Percentiles rank a stretch among this genome's conserved stretches.
Conservation (phyloP, 2,329 filamentous ascomycete species). For the Aspergillus transmontanensis region DNA sequence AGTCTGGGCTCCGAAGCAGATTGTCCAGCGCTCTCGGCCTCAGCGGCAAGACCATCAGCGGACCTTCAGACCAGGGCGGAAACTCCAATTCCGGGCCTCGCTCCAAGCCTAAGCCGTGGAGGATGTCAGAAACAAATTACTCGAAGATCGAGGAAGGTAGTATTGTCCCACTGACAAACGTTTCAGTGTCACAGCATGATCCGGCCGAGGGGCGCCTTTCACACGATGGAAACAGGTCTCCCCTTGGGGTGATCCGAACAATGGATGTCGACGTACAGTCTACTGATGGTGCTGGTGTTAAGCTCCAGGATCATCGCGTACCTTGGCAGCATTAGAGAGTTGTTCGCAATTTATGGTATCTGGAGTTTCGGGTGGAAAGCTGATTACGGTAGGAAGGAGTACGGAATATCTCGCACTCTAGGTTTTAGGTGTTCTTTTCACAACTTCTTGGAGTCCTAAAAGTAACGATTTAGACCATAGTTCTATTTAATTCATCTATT, state of each 20-base stretch:
- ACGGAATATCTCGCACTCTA: not conserved
- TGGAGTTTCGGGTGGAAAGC: not conserved
- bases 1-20: constrained; percentile 14
- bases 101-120: not conserved
- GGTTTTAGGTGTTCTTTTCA: not conserved
- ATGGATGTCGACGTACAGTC: not conserved
- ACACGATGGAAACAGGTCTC: not conserved
- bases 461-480: not conserved
- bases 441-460: not conserved
- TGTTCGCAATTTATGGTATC: not conserved
- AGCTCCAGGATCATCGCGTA: not conserved
- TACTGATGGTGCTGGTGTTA: not conserved
- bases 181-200: not conserved
- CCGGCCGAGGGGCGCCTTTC: not conserved
- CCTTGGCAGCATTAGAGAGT: not conserved
- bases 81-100: not conserved
- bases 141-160: not conserved
- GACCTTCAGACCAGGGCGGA: not conserved
- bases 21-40: not conserved
- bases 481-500: not conserved
- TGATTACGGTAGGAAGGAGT: not conserved
- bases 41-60: not conserved
- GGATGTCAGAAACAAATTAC: not conserved
- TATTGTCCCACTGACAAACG: not conserved
- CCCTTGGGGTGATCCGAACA: not conserved